phyloP scores from a whole-genome alignment of 1,139 yeast genomes.

The Candida sanyaensis region DNA sequence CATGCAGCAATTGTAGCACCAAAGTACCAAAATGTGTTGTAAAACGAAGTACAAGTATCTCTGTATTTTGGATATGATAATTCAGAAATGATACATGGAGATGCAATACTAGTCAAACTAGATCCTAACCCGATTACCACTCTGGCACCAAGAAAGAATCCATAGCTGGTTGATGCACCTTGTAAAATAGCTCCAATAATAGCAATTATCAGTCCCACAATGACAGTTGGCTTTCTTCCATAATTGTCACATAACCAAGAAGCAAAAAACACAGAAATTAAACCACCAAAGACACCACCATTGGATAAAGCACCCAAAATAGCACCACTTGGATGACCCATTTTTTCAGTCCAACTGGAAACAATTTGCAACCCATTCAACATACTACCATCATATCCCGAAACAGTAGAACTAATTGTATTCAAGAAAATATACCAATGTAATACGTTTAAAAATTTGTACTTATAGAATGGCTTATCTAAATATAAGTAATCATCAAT shows the following conservation, averaged over 20 bases:
- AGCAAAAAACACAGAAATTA: constrained; percentile 22
- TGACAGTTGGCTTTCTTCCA: constrained; percentile 37
- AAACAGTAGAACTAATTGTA: constrained; percentile 47
- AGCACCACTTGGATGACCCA: constrained; percentile 45
- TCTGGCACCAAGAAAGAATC: constrained; percentile 40
- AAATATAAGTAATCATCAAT: constrained; percentile 8
- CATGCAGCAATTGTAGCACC: constrained; percentile 60
- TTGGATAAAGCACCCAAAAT: constrained; percentile 47
- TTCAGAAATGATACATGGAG: constrained; percentile 44
- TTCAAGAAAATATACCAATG: constrained; percentile 38
- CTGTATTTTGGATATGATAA: constrained; percentile 51
- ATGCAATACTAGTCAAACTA: constrained; percentile 34
- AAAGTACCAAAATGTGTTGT: constrained; percentile 51
- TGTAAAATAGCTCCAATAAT: constrained; percentile 44
- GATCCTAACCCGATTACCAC: constrained; percentile 45
- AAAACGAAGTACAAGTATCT: constrained; percentile 44
- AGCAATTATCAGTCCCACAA: constrained; percentile 25
- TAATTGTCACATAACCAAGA: constrained; percentile 25
- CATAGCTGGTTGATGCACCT: constrained; percentile 40
- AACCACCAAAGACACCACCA: constrained; percentile 27
- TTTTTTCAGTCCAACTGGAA: constrained; percentile 31
- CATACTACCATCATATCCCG: constrained; percentile 55
- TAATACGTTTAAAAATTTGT: constrained; percentile 36
- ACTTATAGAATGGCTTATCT: constrained; percentile 20
- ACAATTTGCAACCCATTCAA: constrained; percentile 53